Evolutionary conservation across 495 filamentous ascomycete genomes (phyloP).

Genomic region (Aspergillus asperescens): DNA sequence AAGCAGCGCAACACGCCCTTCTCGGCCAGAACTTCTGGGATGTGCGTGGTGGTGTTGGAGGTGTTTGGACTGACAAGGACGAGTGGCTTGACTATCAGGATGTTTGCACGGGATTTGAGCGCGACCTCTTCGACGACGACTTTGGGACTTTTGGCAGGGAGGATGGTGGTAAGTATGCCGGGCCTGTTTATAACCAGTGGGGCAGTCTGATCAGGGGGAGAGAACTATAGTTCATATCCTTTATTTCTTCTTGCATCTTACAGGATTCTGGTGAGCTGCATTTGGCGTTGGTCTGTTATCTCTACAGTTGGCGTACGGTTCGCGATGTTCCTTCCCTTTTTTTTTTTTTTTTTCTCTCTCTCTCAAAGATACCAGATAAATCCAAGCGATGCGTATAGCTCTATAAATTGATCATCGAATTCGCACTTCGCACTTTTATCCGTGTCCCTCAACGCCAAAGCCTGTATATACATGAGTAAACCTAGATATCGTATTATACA

Average conservation of each 20-base stretch:
- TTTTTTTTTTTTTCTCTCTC: not conserved
- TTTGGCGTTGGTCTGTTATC: slow-evolving; percentile 5
- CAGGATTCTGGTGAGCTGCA: not conserved
- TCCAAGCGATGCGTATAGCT: not conserved
- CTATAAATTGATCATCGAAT: slow-evolving; percentile 2
- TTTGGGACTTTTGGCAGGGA: slow-evolving; percentile 49
- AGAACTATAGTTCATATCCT: slow-evolving; percentile 11
- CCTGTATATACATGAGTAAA: not conserved
- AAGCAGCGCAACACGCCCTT: slow-evolving; percentile 40
- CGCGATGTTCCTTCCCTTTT: not conserved
- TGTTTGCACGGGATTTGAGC: slow-evolving; percentile 48
- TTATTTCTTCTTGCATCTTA: not conserved
- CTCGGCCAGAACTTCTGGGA: slow-evolving; percentile 51
- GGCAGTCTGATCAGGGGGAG: slow-evolving; percentile 40
- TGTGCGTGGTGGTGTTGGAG: slow-evolving; percentile 49
- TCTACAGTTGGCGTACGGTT: slow-evolving; percentile 9
- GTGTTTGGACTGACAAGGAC: slow-evolving; percentile 54
- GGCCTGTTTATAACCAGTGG: slow-evolving; percentile 45
- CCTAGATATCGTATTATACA: not conserved
- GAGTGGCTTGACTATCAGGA: slow-evolving; percentile 52
- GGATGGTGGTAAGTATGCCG: slow-evolving; percentile 60
- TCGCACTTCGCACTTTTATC: not conserved
- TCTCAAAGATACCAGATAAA: slow-evolving; percentile 12
- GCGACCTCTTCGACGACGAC: slow-evolving; percentile 45
- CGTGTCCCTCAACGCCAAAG: not conserved